These are phyloP conservation scores for Cercospora zeae-maydis DNA, from an alignment of 2,329 filamentous ascomycete species.

Conservation along the genomic window DNA sequence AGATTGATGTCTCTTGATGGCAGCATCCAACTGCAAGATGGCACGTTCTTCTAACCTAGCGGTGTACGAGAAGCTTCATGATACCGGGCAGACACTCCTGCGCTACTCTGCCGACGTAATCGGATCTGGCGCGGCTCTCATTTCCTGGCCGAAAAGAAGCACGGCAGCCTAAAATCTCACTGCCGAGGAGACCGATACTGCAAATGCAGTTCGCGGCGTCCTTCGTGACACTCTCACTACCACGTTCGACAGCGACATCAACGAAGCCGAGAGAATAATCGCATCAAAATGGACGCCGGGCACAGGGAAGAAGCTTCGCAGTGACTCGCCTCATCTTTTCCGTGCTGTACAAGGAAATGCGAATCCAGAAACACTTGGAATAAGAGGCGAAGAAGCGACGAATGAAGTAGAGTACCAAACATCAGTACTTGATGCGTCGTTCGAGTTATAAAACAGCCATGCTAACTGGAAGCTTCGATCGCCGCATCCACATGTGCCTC, in stretches of 20 bases:
- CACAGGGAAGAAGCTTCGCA: constrained; percentile 20
- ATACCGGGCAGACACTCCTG: not conserved
- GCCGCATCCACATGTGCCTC: too few relatives aligned
- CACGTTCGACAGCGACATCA: not conserved
- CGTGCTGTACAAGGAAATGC: constrained; percentile 13
- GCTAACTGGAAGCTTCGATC: too few relatives aligned
- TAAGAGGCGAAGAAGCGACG: not conserved
- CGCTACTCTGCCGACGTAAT: not conserved
- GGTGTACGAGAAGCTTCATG: not conserved
- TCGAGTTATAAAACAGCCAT: too few relatives aligned
- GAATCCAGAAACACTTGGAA: constrained; percentile 1
- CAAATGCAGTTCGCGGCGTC: not conserved
- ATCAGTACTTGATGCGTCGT: not conserved
- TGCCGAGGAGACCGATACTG: not conserved
- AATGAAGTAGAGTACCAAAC: not conserved
- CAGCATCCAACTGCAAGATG: not conserved
- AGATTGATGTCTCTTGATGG: not conserved
- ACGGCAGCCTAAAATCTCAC: not conserved
- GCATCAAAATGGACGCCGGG: constrained; percentile 21
- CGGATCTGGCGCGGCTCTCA: not conserved
- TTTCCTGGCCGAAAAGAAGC: not conserved
- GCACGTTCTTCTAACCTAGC: not conserved
- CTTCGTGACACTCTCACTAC: not conserved
- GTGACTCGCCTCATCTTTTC: constrained; percentile 16
- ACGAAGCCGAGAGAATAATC: constrained; percentile 13